These are phyloP conservation scores for Scenedesmus sp. DNA, from an alignment of 163 green algal species.

Conservation along the genomic window DNA sequence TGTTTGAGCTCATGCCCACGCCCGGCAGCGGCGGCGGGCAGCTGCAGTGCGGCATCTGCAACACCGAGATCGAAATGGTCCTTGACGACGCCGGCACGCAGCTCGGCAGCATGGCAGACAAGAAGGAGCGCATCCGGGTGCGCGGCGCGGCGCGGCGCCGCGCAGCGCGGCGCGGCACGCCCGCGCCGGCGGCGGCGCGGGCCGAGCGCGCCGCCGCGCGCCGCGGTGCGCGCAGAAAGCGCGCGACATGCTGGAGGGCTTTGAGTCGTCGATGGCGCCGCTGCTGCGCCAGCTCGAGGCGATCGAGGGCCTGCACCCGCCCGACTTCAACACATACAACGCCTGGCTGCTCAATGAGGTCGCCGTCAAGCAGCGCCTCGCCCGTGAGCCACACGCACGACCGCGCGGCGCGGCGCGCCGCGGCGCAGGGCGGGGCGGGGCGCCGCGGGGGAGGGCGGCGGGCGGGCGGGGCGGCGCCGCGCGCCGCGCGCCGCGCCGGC, in stretches of 20 bases:
- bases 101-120: conserved; percentile 4
- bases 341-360: conserved; percentile 33
- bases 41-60: conserved; percentile 37
- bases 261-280: not conserved
- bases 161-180: too few relatives aligned
- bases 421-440: not conserved
- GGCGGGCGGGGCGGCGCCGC: not conserved
- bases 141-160: not conserved
- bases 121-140: not conserved
- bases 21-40: not conserved
- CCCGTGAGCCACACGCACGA: conserved; percentile 19
- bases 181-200: too few relatives aligned
- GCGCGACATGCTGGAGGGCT: not conserved
- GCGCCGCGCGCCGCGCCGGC: not conserved
- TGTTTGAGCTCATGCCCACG: conserved; percentile 31
- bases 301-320: conserved; percentile 15
- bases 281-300: conserved; percentile 5
- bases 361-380: not conserved
- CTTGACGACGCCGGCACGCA: conserved; percentile 1
- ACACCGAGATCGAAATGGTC: conserved; percentile 20
- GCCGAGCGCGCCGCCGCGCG: not conserved
- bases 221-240: conserved; percentile 7
- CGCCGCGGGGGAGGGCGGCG: too few relatives aligned
- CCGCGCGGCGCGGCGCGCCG: too few relatives aligned
- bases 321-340: conserved; percentile 31